A percentile compares a stretch with the other conserved stretches of the same genome.
Conservation (phyloP, 1,139 yeast genomes). For the Magnusiomyces clavatus region DNA sequence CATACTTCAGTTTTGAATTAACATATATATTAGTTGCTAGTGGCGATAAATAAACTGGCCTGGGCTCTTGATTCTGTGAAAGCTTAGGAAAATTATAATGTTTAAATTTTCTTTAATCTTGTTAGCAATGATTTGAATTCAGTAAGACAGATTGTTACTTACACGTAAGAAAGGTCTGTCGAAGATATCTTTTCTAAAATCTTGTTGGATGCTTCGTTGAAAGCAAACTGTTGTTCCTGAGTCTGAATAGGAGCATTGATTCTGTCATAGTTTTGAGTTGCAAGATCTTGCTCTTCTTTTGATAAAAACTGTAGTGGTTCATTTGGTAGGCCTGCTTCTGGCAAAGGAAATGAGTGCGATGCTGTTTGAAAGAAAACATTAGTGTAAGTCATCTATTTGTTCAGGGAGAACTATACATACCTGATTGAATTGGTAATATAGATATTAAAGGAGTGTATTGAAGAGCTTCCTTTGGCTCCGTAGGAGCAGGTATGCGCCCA, state of each 20-base stretch:
- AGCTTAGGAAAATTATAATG: conserved; percentile 12
- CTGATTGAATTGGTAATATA: conserved; percentile 14
- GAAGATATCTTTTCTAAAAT: conserved; percentile 6
- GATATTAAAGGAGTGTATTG: conserved; percentile 15
- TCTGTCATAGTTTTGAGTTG: background rate
- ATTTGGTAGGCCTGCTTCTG: conserved; percentile 3
- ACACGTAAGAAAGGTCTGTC: conserved; percentile 12
- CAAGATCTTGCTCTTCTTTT: background rate
- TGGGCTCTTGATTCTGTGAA: conserved; percentile 2
- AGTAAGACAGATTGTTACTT: background rate
- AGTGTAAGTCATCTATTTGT: background rate
- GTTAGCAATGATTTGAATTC: background rate
- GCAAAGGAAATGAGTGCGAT: background rate
- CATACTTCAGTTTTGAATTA: conserved; percentile 6
- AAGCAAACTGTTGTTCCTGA: conserved; percentile 1
- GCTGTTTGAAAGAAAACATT: background rate
- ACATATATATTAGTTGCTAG: conserved; percentile 8
- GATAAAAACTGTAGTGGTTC: conserved; percentile 3
- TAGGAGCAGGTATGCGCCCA: conserved; percentile 10
- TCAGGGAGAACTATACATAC: conserved; percentile 3
- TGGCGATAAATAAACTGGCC: conserved; percentile 8
- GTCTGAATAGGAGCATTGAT: conserved; percentile 7
- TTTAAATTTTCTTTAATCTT: conserved; percentile 8
- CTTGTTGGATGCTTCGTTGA: background rate
- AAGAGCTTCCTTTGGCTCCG: conserved; percentile 12